phyloP scores from a whole-genome alignment of 768 basidiomycete genomes.

The Rhodotorula taiwanensis region DNA sequence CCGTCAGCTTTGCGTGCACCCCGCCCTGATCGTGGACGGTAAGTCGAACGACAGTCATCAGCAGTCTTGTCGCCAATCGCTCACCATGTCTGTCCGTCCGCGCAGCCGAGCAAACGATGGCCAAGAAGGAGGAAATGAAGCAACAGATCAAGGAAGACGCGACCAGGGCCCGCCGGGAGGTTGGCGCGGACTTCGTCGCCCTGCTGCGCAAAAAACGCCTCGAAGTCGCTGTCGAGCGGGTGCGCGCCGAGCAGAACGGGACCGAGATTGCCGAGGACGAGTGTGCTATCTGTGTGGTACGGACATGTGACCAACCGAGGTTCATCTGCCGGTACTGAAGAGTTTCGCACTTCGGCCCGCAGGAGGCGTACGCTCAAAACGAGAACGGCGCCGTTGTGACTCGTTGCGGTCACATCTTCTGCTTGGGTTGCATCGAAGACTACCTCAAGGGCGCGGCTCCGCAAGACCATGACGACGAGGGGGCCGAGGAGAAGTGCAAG shows the following conservation, averaged over 20 bases:
- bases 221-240: conserved; percentile 46
- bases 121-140: conserved; percentile 33
- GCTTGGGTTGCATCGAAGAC: conserved; percentile 51
- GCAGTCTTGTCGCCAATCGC: not conserved
- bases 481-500: conserved; percentile 43
- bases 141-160: conserved; percentile 45
- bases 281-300: conserved; percentile 54
- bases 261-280: conserved; percentile 50
- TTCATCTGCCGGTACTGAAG: too few relatives aligned
- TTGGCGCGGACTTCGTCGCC: conserved; percentile 17
- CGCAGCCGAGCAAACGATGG: conserved; percentile 21
- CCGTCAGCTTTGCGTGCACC: conserved; percentile 55
- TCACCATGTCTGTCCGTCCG: not conserved
- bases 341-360: too few relatives aligned
- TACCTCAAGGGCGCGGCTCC: conserved; percentile 42
- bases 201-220: conserved; percentile 17
- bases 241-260: conserved; percentile 55
- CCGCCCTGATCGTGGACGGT: conserved; percentile 56
- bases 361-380: not conserved
- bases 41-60: conserved; percentile 35
- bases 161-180: conserved; percentile 9
- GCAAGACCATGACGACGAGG: conserved; percentile 44
- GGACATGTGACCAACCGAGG: too few relatives aligned
- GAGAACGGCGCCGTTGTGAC: conserved; percentile 50
- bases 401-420: conserved; percentile 58